Conservation (phyloP, 2,329 filamentous ascomycete species). For the Colletotrichum paranaense region DNA sequence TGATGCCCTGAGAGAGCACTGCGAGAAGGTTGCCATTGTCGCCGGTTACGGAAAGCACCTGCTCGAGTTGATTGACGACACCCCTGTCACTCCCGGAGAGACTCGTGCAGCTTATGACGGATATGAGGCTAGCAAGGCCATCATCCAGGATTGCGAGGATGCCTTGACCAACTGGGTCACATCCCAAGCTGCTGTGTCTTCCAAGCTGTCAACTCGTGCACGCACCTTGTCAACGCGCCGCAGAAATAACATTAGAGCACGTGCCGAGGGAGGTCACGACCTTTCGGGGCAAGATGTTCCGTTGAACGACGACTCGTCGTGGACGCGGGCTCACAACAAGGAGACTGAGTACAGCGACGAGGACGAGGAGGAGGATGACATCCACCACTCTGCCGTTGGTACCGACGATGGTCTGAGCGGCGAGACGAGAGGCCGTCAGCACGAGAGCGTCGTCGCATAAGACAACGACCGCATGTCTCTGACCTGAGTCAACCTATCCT, state of each 20-base stretch:
- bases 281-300: conserved; percentile 85
- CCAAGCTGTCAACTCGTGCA: conserved; percentile 87
- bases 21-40: conserved; percentile 98
- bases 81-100: conserved; percentile 95
- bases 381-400: conserved; percentile 61
- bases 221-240: conserved; percentile 90
- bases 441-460: conserved; percentile 62
- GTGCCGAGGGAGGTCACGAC: conserved; percentile 77
- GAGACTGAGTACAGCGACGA: conserved; percentile 70
- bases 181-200: conserved; percentile 87
- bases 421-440: conserved; percentile 66
- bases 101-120: conserved; percentile 96
- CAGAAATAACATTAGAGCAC: conserved; percentile 75
- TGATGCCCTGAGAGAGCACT: conserved; percentile 95
- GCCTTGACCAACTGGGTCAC: conserved; percentile 96
- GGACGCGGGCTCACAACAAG: conserved; percentile 80
- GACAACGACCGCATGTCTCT: not conserved
- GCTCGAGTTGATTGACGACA: conserved; percentile 96
- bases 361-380: conserved; percentile 71
- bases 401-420: conserved; percentile 65
- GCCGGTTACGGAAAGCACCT: conserved; percentile 98
- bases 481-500: not conserved
- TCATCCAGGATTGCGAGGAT: conserved; percentile 99
- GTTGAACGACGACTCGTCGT: conserved; percentile 82
- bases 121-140: conserved; percentile 97